Evolutionary conservation across 176 grass and related monocot species (phyloP).

Genomic region (Cymbopogon citratus): DNA sequence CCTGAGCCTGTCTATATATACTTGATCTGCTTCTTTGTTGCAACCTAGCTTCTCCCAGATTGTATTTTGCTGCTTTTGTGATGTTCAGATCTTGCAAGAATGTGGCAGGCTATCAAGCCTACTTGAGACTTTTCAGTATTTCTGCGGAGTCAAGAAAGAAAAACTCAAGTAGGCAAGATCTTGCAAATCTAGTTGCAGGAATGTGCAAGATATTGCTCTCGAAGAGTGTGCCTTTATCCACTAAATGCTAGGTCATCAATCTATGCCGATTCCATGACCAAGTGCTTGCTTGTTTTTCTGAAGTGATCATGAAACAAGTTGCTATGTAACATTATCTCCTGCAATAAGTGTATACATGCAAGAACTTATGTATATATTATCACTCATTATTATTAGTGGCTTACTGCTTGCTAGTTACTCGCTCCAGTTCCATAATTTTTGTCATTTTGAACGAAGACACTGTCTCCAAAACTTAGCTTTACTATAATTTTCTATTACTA

Average conservation of each 20-base stretch:
- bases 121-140: neutral
- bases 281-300: constrained; percentile 20
- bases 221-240: constrained; percentile 42
- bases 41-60: neutral
- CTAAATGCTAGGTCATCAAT: constrained; percentile 48
- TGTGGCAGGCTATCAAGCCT: neutral
- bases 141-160: neutral
- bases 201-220: constrained; percentile 20
- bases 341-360: constrained; percentile 4
- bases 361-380: neutral
- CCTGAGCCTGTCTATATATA: neutral
- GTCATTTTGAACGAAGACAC: neutral
- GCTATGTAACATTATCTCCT: constrained; percentile 13
- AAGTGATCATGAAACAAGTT: constrained; percentile 36
- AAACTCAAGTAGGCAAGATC: constrained; percentile 10
- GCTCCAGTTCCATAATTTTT: neutral
- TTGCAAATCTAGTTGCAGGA: constrained; percentile 31
- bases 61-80: neutral
- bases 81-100: neutral
- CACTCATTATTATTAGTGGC: neutral
- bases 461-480: neutral
- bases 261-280: constrained; percentile 23
- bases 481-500: neutral
- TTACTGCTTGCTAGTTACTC: neutral
- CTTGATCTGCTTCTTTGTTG: neutral